Evolutionary conservation across 139 green algal species (phyloP).

Genomic region (Marvania coccoides): DNA sequence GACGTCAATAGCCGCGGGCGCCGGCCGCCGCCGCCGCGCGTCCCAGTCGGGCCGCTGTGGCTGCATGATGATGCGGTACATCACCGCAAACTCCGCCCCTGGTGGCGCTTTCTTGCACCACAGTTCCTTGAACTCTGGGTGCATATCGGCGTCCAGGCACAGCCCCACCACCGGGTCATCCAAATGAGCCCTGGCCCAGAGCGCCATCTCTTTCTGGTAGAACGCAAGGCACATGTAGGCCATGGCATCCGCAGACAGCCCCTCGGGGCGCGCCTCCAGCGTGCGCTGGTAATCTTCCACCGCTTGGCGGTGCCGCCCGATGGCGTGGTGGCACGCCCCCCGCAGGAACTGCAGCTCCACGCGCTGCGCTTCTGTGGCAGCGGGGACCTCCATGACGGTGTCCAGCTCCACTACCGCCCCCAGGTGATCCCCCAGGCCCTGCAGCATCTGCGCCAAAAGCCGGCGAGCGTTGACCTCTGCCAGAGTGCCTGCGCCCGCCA

Average conservation of each 20-base stretch:
- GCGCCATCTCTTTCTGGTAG: slow-evolving; percentile 73
- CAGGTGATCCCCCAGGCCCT: slow-evolving; percentile 52
- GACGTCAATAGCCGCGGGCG: not conserved
- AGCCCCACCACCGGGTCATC: slow-evolving; percentile 43
- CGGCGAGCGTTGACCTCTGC: slow-evolving; percentile 20
- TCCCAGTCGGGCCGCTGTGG: slow-evolving; percentile 25
- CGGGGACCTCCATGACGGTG: slow-evolving; percentile 38
- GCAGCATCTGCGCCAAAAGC: slow-evolving; percentile 59
- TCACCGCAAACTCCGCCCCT: slow-evolving; percentile 40
- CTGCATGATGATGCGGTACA: slow-evolving; percentile 47
- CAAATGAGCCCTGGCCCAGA: slow-evolving; percentile 44
- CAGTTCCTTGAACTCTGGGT: slow-evolving; percentile 79
- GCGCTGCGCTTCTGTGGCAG: slow-evolving; percentile 1
- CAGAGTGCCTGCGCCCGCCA: slow-evolving; percentile 19
- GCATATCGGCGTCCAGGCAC: slow-evolving; percentile 64
- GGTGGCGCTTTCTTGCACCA: slow-evolving; percentile 85
- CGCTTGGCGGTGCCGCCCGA: slow-evolving; percentile 39
- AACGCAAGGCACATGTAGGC: slow-evolving; percentile 62
- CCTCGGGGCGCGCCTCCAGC: slow-evolving; percentile 17
- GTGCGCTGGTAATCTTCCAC: slow-evolving; percentile 40
- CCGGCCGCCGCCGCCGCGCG: slow-evolving; percentile 7
- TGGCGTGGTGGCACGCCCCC: slow-evolving; percentile 49
- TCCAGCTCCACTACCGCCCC: slow-evolving; percentile 52
- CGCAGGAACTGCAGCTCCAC: slow-evolving; percentile 66
- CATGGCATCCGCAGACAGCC: slow-evolving; percentile 24